Conservation (phyloP, 345 rosid species). For the Arabidopsis arenosa region DNA sequence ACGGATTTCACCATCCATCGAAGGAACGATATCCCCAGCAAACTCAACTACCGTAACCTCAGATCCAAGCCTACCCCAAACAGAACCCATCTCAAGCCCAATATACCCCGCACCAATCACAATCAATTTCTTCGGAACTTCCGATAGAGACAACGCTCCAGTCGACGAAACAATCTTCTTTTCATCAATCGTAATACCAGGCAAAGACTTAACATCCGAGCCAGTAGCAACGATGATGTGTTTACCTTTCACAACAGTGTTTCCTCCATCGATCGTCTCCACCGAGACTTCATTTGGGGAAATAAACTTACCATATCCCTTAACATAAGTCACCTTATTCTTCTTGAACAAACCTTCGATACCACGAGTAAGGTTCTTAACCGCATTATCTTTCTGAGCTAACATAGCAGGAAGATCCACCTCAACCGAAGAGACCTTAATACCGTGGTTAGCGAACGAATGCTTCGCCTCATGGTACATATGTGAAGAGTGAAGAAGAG, state of each 20-base stretch:
- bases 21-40: slow-evolving; percentile 78
- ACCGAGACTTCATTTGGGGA: slow-evolving; percentile 84
- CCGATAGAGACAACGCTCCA: slow-evolving; percentile 69
- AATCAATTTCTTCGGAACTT: slow-evolving; percentile 80
- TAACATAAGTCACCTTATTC: slow-evolving; percentile 81
- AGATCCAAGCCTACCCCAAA: slow-evolving; percentile 85
- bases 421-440: slow-evolving; percentile 77
- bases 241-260: slow-evolving; percentile 75
- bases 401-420: slow-evolving; percentile 93
- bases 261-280: slow-evolving; percentile 72
- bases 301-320: slow-evolving; percentile 81
- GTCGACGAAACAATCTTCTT: slow-evolving; percentile 86
- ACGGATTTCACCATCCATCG: slow-evolving; percentile 91
- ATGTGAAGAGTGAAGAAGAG: slow-evolving; percentile 91
- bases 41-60: slow-evolving; percentile 93
- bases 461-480: slow-evolving; percentile 94
- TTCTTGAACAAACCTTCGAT: slow-evolving; percentile 94
- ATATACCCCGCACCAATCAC: slow-evolving; percentile 92
- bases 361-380: slow-evolving; percentile 69
- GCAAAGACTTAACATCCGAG: slow-evolving; percentile 83
- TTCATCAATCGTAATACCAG: slow-evolving; percentile 85
- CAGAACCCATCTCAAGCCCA: slow-evolving; percentile 96
- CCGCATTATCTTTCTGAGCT: slow-evolving; percentile 89
- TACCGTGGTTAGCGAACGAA: slow-evolving; percentile 74
- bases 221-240: slow-evolving; percentile 85